Conservation (phyloP, 2,329 filamentous ascomycete genomes). For the Aciculosporium take region DNA sequence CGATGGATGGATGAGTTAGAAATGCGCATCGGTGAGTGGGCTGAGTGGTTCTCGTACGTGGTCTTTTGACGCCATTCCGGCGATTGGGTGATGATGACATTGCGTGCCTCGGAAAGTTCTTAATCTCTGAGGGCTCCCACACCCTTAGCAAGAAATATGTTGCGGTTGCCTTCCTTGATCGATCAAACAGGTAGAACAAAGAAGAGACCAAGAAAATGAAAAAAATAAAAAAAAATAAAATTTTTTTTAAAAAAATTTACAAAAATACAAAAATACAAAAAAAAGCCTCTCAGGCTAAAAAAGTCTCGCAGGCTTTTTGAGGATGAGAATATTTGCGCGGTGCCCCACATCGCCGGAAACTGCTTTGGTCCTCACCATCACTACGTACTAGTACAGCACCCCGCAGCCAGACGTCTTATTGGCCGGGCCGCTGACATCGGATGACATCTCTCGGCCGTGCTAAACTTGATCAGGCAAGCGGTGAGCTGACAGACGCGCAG, state of each 20-base stretch:
- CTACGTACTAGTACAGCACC: too few relatives aligned
- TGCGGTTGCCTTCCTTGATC: not conserved
- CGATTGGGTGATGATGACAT: slow-evolving; percentile 29
- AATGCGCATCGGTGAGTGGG: not conserved
- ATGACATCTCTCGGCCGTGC: not conserved
- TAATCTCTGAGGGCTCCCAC: not conserved
- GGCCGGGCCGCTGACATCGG: not conserved
- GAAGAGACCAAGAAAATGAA: too few relatives aligned
- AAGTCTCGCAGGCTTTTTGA: too few relatives aligned
- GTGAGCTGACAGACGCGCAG: not conserved
- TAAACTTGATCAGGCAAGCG: not conserved
- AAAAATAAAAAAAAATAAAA: not conserved
- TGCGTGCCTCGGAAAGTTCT: slow-evolving; percentile 2
- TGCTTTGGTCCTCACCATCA: not conserved
- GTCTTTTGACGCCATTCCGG: slow-evolving; percentile 28
- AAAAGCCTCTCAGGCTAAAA: too few relatives aligned
- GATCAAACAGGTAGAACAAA: too few relatives aligned
- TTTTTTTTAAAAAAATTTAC: too few relatives aligned
- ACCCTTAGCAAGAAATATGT: not conserved
- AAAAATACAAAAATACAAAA: too few relatives aligned
- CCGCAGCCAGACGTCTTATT: not conserved
- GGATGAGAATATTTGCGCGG: slow-evolving; percentile 1
- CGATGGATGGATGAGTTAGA: not conserved
- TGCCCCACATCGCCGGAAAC: not conserved
- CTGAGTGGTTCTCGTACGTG: slow-evolving; percentile 20